Base-by-base conservation (phyloP, 2,329 filamentous ascomycete species). In the Sodiomyces alkalinus region DNA sequence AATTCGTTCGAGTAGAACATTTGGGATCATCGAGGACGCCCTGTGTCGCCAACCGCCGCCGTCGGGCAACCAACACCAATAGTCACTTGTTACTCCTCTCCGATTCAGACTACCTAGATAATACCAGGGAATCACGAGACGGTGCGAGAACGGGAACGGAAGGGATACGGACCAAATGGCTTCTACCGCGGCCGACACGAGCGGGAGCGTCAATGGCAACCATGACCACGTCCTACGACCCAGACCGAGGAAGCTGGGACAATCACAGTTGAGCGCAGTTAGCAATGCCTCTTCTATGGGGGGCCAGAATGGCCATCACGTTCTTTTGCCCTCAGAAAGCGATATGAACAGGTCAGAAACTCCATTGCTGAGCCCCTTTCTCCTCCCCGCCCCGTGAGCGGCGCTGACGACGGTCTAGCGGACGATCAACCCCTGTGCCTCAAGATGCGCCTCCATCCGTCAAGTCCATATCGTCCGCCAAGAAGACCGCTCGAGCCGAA, bases 381-480 rank as follows among this genome's bases (percentile, higher is more conserved):
- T 3, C 7, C 5, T 7, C 17, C 26, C 5, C 19, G 7, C 18
- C 21, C 4, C 4, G 15, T 11, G 6, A 5, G 5, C 12, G 17
- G 14, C 2, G 23, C 23, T 25, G 22, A 12, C 17, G n/a, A n/a
- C n/a, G 12, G 12, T 18, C 10, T 41, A 92, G 83, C 54, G 82
- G 83, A 34, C 70, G 71, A 33, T 85, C 82, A 10, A 93, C 86
- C 4, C 85, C 86, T 23, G 55, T 93, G 26, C 74, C 87, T 30
- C 68, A 76, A 42, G 86, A 96, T 65, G 90, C 90, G 8, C 90
- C 82, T n/a, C 87, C 86, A 2, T 96, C 87, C 1, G 74, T 78
- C 32, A 80, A 87, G 41, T 85, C 79, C 20, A 77, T 93, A 36
- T 92, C 83, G 22, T 77, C 74, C 10, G 86, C 80, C 14, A 76